These are phyloP conservation scores for Paramecium primaurelia DNA, from an alignment of 73 alveolate species.

Conservation along the genomic window DNA sequence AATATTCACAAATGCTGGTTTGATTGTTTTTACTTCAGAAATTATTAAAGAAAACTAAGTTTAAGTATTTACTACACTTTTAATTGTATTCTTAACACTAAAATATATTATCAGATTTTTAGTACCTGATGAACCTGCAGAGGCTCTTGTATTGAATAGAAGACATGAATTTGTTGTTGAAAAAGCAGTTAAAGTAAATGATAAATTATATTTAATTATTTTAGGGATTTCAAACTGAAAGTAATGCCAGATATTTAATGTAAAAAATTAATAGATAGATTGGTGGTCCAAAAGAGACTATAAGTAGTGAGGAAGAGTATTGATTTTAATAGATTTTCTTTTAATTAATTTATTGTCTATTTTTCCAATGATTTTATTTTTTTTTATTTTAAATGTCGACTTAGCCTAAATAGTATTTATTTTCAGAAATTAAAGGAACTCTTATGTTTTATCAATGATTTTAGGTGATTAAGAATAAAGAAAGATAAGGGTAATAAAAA, in stretches of 20 bases:
- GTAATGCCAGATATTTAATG: background rate
- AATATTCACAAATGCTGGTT: slow-evolving; percentile 65
- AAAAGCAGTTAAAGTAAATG: slow-evolving; percentile 24
- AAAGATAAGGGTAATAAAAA: background rate
- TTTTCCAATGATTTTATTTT: background rate
- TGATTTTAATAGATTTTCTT: background rate
- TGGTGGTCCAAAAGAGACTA: background rate
- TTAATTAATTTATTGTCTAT: background rate
- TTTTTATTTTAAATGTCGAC: background rate
- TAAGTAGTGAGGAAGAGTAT: background rate
- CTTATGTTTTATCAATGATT: no score
- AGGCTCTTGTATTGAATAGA: slow-evolving; percentile 6
- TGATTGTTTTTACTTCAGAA: slow-evolving; percentile 49
- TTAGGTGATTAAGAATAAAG: background rate
- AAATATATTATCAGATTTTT: slow-evolving; percentile 39
- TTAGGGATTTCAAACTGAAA: background rate
- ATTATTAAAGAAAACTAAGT: background rate
- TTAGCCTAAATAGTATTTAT: background rate
- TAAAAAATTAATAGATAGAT: background rate
- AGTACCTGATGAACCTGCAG: slow-evolving; percentile 54
- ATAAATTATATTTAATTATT: background rate
- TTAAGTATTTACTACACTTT: background rate
- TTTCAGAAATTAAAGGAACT: slow-evolving; percentile 24
- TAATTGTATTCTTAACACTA: slow-evolving; percentile 12
- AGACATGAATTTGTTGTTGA: slow-evolving; percentile 45